phyloP scores from a whole-genome alignment of 2,329 filamentous ascomycete species.

The Byssochlamys sp. region DNA sequence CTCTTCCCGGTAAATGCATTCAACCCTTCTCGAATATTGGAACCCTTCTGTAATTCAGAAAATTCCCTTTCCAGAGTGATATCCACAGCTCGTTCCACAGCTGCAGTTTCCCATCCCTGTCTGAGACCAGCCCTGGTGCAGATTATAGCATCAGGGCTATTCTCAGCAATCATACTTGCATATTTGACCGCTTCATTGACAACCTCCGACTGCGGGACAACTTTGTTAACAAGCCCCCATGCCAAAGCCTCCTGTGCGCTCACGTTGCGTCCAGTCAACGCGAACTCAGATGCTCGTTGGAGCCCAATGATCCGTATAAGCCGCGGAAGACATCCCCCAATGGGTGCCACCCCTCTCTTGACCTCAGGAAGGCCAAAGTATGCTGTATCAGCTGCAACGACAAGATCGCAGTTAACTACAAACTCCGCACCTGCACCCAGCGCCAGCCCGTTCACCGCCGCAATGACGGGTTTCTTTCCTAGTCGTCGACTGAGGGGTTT shows the following conservation, averaged over 20 bases:
- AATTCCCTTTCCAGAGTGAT: conserved; percentile 48
- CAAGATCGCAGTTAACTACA: conserved; percentile 61
- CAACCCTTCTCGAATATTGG: conserved; percentile 64
- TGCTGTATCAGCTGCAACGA: conserved; percentile 42
- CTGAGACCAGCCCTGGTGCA: conserved; percentile 57
- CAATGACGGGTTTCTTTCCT: conserved; percentile 66
- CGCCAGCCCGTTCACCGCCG: conserved; percentile 65
- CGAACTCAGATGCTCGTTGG: conserved; percentile 63
- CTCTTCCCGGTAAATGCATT: conserved; percentile 63
- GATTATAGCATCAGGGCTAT: conserved; percentile 62
- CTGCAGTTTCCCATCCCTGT: conserved; percentile 56
- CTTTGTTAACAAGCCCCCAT: conserved; percentile 63
- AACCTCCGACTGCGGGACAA: conserved; percentile 39
- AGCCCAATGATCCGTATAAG: conserved; percentile 56
- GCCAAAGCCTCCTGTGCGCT: conserved; percentile 48
- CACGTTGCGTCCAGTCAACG: conserved; percentile 53
- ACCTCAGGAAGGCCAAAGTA: conserved; percentile 64
- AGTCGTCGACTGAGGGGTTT: conserved; percentile 48
- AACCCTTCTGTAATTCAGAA: conserved; percentile 47
- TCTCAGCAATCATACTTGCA: conserved; percentile 49
- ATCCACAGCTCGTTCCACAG: conserved; percentile 50
- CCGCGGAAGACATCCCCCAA: conserved; percentile 61
- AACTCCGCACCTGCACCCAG: conserved; percentile 72
- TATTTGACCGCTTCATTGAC: conserved; percentile 45
- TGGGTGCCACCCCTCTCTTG: conserved; percentile 58